These are phyloP conservation scores for Fremontodendron californicum DNA, from an alignment of 345 rosid genomes.

Conservation along the genomic window DNA sequence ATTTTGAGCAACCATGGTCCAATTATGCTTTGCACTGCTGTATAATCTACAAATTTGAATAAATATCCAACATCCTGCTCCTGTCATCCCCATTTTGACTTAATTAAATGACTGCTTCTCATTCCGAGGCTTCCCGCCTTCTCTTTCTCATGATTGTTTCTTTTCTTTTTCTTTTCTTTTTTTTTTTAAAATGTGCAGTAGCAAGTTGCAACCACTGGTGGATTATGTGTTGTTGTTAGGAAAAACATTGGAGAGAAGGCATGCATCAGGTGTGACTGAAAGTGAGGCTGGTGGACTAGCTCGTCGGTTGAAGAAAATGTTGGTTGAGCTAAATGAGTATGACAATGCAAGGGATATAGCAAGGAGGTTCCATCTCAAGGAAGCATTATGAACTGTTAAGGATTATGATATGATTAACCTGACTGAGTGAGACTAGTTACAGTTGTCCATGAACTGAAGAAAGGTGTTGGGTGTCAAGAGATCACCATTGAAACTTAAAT, in stretches of 20 bases:
- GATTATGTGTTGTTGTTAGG: slow-evolving; percentile 53
- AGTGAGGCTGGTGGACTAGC: slow-evolving; percentile 68
- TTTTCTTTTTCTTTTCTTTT: not conserved
- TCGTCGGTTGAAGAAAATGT: slow-evolving; percentile 75
- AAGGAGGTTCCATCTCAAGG: slow-evolving; percentile 65
- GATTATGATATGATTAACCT: not conserved
- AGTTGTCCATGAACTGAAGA: not conserved
- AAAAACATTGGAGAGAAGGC: slow-evolving; percentile 56
- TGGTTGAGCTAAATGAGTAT: slow-evolving; percentile 82
- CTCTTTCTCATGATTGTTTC: not conserved
- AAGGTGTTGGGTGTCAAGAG: not conserved
- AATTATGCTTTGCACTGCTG: not conserved
- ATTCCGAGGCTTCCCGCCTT: not conserved
- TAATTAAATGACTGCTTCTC: not conserved
- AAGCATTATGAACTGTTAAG: slow-evolving; percentile 56
- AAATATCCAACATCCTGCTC: not conserved
- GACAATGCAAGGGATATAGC: slow-evolving; percentile 74
- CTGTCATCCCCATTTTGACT: not conserved
- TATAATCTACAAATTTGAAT: not conserved
- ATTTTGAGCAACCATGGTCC: not conserved
- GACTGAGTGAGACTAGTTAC: not conserved
- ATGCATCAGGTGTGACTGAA: slow-evolving; percentile 43
- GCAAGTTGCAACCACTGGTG: slow-evolving; percentile 76
- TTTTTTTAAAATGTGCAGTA: slow-evolving; percentile 43
- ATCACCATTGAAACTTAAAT: not conserved